Evolutionary conservation across 257 asterid genomes (phyloP).

Genomic region (Buddleja alternifolia): DNA sequence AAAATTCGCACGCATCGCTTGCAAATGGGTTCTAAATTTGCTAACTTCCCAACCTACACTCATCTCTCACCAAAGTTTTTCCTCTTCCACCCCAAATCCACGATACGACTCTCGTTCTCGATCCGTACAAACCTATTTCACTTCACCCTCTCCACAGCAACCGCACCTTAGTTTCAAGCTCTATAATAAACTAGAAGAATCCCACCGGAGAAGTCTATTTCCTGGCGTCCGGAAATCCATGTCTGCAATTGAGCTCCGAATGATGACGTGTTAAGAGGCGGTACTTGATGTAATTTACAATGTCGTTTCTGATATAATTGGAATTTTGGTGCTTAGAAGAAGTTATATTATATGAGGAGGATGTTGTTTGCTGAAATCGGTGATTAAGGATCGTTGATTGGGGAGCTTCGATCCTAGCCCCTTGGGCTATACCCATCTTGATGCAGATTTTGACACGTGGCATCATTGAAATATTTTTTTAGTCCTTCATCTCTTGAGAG

Average conservation of each 20-base stretch:
- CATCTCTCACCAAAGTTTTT: slow-evolving; percentile 33
- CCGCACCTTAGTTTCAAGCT: slow-evolving; percentile 34
- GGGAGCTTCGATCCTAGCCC: too few species aligned
- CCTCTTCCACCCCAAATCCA: slow-evolving; percentile 32
- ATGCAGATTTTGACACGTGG: too few species aligned
- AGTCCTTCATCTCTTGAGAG: too few species aligned
- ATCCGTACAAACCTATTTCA: slow-evolving; percentile 18
- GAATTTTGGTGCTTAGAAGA: slow-evolving; percentile 79
- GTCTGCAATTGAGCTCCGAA: slow-evolving; percentile 66
- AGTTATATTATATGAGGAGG: slow-evolving; percentile 79
- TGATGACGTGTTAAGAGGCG: slow-evolving; percentile 56
- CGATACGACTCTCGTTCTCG: slow-evolving; percentile 29
- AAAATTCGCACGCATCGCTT: slow-evolving; percentile 36
- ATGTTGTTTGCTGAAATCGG: slow-evolving; percentile 78
- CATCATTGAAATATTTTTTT: too few species aligned
- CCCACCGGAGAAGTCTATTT: slow-evolving; percentile 68
- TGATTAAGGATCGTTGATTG: slow-evolving; percentile 71
- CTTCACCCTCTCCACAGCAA: slow-evolving; percentile 23
- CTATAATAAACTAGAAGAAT: slow-evolving; percentile 44
- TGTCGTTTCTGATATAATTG: slow-evolving; percentile 67
- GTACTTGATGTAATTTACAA: slow-evolving; percentile 58
- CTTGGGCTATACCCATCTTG: too few species aligned
- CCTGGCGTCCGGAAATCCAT: slow-evolving; percentile 95
- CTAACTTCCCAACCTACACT: too few species aligned
- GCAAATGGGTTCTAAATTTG: too few species aligned